Evolutionary conservation across 1,284 basidiomycete genomes (phyloP).

Genomic region (Sporisorium scitamineum): DNA sequence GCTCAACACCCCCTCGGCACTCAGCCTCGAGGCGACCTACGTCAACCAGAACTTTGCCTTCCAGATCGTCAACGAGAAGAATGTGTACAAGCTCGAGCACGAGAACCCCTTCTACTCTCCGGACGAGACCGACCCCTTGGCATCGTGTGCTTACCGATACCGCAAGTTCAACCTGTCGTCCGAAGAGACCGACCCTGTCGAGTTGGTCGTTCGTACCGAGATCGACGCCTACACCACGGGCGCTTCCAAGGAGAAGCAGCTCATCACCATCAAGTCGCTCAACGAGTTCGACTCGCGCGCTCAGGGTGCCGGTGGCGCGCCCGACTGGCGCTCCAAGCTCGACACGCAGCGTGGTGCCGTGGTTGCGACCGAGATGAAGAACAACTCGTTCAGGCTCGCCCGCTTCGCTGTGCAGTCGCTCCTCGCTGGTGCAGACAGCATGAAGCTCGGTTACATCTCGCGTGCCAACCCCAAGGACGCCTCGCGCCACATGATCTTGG

Average conservation of each 20-base stretch:
- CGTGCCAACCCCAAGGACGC: conserved; percentile 93
- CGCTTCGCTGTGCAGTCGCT: conserved; percentile 97
- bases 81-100: conserved; percentile 69
- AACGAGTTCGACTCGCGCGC: conserved; percentile 97
- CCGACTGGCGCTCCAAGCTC: conserved; percentile 95
- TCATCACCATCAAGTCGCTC: conserved; percentile 85
- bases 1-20: conserved; percentile 92
- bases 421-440: conserved; percentile 91
- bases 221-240: conserved; percentile 83
- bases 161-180: conserved; percentile 94
- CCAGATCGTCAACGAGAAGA: conserved; percentile 87
- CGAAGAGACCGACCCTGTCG: conserved; percentile 82
- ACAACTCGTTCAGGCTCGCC: conserved; percentile 97
- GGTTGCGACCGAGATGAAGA: conserved; percentile 99
- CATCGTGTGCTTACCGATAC: conserved; percentile 96
- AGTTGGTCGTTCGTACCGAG: conserved; percentile 93
- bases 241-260: conserved; percentile 56
- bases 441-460: conserved; percentile 98
- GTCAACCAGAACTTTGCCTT: conserved; percentile 99
- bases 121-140: conserved; percentile 92
- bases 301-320: conserved; percentile 88
- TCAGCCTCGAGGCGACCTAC: conserved; percentile 97
- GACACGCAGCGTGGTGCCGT: conserved; percentile 97
- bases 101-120: conserved; percentile 86
- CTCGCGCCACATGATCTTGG: conserved; percentile 93